Percentiles rank a stretch among this genome's conserved stretches.
Conservation (phyloP, 108 stramenopile genomes). For the Skeletonema marinoi region DNA sequence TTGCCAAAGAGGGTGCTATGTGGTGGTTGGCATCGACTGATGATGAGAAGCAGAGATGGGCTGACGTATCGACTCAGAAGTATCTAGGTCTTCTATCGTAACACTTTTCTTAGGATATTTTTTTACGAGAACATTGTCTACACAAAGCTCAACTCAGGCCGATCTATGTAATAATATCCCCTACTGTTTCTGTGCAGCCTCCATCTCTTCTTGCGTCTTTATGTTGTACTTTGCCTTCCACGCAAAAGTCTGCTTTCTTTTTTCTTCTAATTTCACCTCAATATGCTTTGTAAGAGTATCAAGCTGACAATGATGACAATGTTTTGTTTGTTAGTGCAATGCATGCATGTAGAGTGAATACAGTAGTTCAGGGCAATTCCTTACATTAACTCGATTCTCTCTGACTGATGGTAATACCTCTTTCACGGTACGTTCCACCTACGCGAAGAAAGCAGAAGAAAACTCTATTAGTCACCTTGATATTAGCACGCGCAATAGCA, state of each 20-base stretch:
- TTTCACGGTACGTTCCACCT: constrained; percentile 90
- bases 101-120: not conserved
- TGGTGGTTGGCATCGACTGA: not conserved
- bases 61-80: not conserved
- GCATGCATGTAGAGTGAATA: not conserved
- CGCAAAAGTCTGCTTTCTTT: constrained; percentile 78
- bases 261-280: constrained; percentile 55
- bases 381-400: constrained; percentile 78
- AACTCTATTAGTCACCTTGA: not conserved
- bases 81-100: not conserved
- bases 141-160: not conserved
- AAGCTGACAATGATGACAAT: constrained; percentile 42
- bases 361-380: constrained; percentile 22
- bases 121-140: not conserved
- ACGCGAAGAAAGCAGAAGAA: not conserved
- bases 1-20: not conserved
- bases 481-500: not conserved
- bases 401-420: constrained; percentile 94
- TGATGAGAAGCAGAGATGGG: not conserved
- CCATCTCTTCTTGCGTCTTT: constrained; percentile 54
- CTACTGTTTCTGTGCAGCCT: constrained; percentile 41
- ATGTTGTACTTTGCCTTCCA: constrained; percentile 81
- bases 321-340: constrained; percentile 8
- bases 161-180: not conserved
- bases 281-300: constrained; percentile 64